Conservation (phyloP, 1,139 yeast genomes). For the Diutina rugosa region DNA sequence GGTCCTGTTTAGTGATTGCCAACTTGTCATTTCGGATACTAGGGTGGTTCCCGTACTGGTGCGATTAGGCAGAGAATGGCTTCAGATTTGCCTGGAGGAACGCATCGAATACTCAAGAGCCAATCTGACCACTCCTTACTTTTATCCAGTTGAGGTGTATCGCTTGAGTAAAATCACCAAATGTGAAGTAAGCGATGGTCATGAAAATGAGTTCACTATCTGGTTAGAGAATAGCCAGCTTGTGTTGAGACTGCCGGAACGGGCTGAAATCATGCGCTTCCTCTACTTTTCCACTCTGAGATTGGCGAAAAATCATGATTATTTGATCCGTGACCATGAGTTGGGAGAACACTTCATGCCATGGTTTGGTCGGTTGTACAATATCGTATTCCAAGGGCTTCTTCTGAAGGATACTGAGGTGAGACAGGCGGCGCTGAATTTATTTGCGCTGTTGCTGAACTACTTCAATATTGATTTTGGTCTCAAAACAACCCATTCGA, state of each 20-base stretch:
- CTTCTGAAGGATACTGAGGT: conserved; percentile 46
- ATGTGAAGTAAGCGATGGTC: conserved; percentile 35
- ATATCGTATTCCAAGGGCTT: conserved; percentile 57
- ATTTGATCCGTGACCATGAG: conserved; percentile 10
- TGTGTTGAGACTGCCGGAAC: conserved; percentile 45
- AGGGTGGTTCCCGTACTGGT: conserved; percentile 38
- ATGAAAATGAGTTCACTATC: conserved; percentile 39
- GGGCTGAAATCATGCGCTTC: conserved; percentile 56
- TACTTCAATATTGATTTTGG: conserved; percentile 54
- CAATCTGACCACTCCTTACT: conserved; percentile 16
- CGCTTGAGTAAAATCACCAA: conserved; percentile 37
- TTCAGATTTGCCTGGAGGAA: conserved; percentile 40
- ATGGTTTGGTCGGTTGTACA: conserved; percentile 48
- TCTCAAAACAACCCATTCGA: conserved; percentile 40
- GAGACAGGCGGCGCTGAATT: conserved; percentile 48
- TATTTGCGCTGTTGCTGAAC: conserved; percentile 51
- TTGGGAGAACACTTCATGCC: conserved; percentile 14
- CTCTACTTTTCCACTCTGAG: conserved; percentile 54
- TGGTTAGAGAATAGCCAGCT: conserved; percentile 33
- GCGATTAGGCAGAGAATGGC: conserved; percentile 57
- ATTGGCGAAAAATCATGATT: conserved; percentile 15
- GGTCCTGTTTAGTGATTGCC: conserved; percentile 47
- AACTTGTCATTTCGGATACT: conserved; percentile 27
- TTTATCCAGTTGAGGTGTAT: conserved; percentile 39
- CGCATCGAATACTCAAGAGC: conserved; percentile 12